These are phyloP conservation scores for Arabis alpina DNA, from an alignment of 345 rosid species.

Conservation along the genomic window DNA sequence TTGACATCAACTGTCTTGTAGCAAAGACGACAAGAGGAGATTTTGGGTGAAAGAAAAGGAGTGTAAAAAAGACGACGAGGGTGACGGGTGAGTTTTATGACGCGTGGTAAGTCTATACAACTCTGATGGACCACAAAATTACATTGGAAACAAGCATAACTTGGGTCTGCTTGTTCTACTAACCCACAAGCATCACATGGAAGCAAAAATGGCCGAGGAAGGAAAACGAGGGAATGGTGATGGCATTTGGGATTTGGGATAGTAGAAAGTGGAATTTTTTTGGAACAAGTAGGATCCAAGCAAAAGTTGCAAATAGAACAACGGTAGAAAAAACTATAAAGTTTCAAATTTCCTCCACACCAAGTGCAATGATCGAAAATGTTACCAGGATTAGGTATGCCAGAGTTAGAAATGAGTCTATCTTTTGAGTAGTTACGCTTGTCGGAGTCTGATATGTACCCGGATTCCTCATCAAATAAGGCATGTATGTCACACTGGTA, in stretches of 20 bases:
- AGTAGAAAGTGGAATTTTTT: background rate
- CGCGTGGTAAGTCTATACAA: background rate
- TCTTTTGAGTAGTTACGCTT: no score
- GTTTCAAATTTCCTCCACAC: background rate
- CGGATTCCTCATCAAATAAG: no score
- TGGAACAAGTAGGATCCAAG: background rate
- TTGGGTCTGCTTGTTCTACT: background rate
- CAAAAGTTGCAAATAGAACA: conserved; percentile 1
- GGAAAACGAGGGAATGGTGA: conserved; percentile 1
- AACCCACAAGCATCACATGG: conserved; percentile 16
- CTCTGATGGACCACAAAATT: conserved; percentile 12
- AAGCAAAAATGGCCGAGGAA: conserved; percentile 2
- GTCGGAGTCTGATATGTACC: no score
- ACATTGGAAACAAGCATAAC: conserved; percentile 22
- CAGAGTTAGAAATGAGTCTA: no score
- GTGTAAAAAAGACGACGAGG: conserved; percentile 11
- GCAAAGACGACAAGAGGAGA: background rate
- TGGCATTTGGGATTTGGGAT: conserved; percentile 7
- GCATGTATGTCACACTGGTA: background rate
- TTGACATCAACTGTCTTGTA: conserved; percentile 4
- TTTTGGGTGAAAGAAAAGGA: conserved; percentile 11
- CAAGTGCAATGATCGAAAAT: background rate
- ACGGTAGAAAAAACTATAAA: background rate
- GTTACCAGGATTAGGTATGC: background rate
- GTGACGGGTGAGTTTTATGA: conserved; percentile 19